Evolutionary conservation across 176 grass and related monocot genomes (phyloP).

Genomic region (Poa pratensis): DNA sequence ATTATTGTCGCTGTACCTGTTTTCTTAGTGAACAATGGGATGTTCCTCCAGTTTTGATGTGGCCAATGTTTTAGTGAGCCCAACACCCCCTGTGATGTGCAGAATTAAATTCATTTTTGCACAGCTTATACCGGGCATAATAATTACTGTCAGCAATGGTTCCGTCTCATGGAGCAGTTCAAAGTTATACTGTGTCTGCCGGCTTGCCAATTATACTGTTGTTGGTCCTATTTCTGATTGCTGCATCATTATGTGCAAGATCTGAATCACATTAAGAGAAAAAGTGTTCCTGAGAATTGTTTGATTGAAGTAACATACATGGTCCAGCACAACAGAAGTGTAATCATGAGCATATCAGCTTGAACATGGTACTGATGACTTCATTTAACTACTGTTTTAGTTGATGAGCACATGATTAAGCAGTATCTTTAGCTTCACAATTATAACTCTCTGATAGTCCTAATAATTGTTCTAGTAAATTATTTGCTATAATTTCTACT

Average conservation of each 20-base stretch:
- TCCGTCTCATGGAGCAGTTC: not conserved
- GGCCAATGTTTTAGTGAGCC: slow-evolving; percentile 13
- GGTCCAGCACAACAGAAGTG: not conserved
- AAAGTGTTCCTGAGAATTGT: slow-evolving; percentile 15
- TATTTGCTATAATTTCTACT: too few species aligned
- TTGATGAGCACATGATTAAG: not conserved
- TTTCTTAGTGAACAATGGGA: slow-evolving; percentile 13
- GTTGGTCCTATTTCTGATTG: not conserved
- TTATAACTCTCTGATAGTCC: too few species aligned
- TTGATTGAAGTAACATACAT: slow-evolving; percentile 3
- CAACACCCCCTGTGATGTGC: not conserved
- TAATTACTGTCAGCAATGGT: not conserved
- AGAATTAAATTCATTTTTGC: slow-evolving; percentile 14
- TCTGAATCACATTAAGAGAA: not conserved
- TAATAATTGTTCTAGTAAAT: too few species aligned
- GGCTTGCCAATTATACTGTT: not conserved
- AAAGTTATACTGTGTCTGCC: not conserved
- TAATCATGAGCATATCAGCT: slow-evolving; percentile 16
- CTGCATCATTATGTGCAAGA: slow-evolving; percentile 13
- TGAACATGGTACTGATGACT: not conserved
- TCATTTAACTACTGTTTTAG: not conserved
- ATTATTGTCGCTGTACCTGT: slow-evolving; percentile 34
- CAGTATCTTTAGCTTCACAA: not conserved
- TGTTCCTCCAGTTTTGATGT: slow-evolving; percentile 39
- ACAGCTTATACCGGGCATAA: not conserved